A percentile compares a stretch with the other conserved stretches of the same genome.
These are phyloP conservation scores for Epichloe scottii DNA, from an alignment of 2,329 filamentous ascomycete genomes.

Conservation along the genomic window DNA sequence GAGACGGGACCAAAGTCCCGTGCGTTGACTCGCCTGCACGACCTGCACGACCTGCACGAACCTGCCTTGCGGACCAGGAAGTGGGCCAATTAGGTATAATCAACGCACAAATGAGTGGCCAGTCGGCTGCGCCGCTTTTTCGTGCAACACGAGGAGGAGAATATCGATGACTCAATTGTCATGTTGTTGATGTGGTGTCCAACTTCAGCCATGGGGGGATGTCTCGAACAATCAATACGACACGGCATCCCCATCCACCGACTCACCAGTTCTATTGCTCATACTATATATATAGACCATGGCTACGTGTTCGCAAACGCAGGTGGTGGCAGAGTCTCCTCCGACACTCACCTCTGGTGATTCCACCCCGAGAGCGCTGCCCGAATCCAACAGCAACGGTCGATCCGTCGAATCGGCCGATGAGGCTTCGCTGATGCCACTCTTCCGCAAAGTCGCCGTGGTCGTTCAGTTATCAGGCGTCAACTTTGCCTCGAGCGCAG, in stretches of 20 bases:
- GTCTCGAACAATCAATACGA: not conserved
- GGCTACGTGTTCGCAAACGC: not conserved
- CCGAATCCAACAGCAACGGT: not conserved
- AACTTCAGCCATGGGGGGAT: not conserved
- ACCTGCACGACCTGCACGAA: not conserved
- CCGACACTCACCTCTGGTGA: not conserved
- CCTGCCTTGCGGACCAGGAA: not conserved
- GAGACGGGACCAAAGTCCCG: not conserved
- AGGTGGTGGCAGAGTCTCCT: not conserved
- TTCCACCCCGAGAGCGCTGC: not conserved
- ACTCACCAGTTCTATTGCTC: not conserved
- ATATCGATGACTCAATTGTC: not conserved
- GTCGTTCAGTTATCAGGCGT: not conserved
- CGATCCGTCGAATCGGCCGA: not conserved
- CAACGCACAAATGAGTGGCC: too few species aligned
- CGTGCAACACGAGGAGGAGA: too few species aligned
- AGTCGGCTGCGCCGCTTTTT: too few species aligned
- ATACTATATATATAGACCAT: not conserved
- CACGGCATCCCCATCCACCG: not conserved
- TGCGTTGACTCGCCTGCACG: not conserved
- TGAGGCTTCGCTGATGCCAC: not conserved
- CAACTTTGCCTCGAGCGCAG: constrained; percentile 2
- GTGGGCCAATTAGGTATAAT: too few species aligned
- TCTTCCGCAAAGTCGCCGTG: constrained; percentile 2
- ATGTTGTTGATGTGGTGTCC: not conserved